Conservation (phyloP, 768 basidiomycete species). For the Kwoniella sp. region DNA sequence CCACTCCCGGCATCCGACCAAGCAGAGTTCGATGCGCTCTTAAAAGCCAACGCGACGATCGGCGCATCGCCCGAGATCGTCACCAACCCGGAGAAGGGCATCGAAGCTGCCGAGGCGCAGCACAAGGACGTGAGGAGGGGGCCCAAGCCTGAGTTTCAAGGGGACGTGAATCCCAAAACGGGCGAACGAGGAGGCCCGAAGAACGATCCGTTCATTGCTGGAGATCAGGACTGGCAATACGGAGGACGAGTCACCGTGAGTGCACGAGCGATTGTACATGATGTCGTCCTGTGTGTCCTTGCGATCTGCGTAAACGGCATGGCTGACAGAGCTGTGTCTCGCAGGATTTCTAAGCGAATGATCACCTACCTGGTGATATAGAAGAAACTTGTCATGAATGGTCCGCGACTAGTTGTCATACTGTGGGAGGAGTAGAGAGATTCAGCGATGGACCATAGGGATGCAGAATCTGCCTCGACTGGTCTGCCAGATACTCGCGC, state of each 20-base stretch:
- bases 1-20: constrained; percentile 48
- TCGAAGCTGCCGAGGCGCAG: constrained; percentile 9
- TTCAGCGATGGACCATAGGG: too few relatives aligned
- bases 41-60: constrained; percentile 38
- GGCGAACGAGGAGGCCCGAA: constrained; percentile 55
- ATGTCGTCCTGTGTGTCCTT: too few relatives aligned
- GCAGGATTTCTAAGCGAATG: too few relatives aligned
- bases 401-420: too few relatives aligned
- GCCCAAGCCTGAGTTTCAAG: constrained; percentile 50
- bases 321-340: too few relatives aligned
- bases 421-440: too few relatives aligned
- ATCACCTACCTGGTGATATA: too few relatives aligned
- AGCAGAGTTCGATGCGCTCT: constrained; percentile 51
- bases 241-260: constrained; percentile 54
- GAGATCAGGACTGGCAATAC: constrained; percentile 53
- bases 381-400: too few relatives aligned
- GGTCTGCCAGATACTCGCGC: too few relatives aligned
- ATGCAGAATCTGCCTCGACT: too few relatives aligned
- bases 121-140: constrained; percentile 51
- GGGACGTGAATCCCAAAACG: constrained; percentile 53
- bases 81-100: constrained; percentile 25
- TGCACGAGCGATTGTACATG: too few relatives aligned
- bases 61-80: constrained; percentile 38
- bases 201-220: constrained; percentile 52
- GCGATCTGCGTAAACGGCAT: too few relatives aligned